Conservation (phyloP, 306 rosid genomes). For the Prunus mongolica region DNA sequence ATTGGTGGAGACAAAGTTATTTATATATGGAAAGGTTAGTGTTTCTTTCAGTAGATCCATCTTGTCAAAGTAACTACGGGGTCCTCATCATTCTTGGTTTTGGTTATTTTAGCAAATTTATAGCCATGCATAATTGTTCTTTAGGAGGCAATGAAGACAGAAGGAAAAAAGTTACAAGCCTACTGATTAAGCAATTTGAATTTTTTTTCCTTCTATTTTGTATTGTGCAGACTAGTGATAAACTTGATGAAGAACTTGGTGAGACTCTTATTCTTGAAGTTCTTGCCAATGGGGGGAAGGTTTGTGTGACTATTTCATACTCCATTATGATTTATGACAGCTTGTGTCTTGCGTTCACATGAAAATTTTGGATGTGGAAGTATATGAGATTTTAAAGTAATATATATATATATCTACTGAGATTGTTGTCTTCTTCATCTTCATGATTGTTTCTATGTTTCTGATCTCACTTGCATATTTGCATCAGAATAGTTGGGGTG, state of each 20-base stretch:
- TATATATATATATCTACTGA: neutral
- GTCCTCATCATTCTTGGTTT: constrained; percentile 14
- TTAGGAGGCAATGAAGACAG: neutral
- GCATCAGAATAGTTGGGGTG: neutral
- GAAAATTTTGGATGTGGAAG: neutral
- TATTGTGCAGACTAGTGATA: constrained; percentile 54
- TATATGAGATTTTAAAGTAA: neutral
- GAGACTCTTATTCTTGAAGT: constrained; percentile 76
- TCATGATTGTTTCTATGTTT: neutral
- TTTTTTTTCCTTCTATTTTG: constrained; percentile 18
- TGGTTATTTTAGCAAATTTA: constrained; percentile 2
- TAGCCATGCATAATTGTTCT: neutral
- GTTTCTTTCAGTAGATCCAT: constrained; percentile 4
- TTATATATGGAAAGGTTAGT: constrained; percentile 85
- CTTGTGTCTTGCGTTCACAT: neutral
- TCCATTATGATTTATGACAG: neutral
- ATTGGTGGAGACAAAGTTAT: constrained; percentile 68
- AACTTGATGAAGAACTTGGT: constrained; percentile 42
- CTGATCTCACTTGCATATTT: neutral
- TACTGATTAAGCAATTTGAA: constrained; percentile 9
- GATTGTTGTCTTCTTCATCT: neutral
- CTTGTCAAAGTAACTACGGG: constrained; percentile 3
- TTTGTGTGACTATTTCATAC: constrained; percentile 23
- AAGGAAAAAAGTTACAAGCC: neutral
- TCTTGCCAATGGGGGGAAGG: constrained; percentile 95